phyloP scores from a whole-genome alignment of 371 early-diverging fungal genomes.

The Mortierella sp. region DNA sequence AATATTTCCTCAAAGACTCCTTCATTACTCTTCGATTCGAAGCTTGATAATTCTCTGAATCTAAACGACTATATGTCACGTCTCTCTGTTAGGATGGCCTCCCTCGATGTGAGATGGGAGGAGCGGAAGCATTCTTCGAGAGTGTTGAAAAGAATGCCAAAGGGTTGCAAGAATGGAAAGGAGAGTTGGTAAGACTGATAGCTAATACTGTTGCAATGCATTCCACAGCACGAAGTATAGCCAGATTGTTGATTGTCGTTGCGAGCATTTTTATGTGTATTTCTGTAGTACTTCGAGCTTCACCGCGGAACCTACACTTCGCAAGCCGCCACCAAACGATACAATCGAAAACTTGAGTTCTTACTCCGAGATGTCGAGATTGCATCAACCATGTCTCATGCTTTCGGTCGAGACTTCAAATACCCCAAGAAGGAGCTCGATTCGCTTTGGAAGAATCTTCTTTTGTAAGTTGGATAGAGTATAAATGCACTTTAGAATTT shows the following conservation, averaged over 20 bases:
- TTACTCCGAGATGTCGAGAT: conserved; percentile 90
- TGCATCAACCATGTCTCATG: conserved; percentile 60
- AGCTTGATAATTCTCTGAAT: neutral
- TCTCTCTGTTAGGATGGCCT: conserved; percentile 71
- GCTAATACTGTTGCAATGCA: neutral
- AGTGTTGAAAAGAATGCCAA: conserved; percentile 73
- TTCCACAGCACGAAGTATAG: no score
- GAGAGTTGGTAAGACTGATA: conserved; percentile 81
- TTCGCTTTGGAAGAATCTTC: conserved; percentile 90
- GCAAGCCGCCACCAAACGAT: conserved; percentile 87
- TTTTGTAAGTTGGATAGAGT: conserved; percentile 63
- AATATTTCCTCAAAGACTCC: neutral
- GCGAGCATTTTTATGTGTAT: neutral
- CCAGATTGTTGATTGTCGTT: neutral
- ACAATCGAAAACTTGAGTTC: conserved; percentile 89
- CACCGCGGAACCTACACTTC: conserved; percentile 98
- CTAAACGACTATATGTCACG: neutral
- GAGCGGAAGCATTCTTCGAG: conserved; percentile 86
- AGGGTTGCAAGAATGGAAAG: conserved; percentile 88
- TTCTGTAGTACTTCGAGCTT: conserved; percentile 88
- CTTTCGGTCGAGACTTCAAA: conserved; percentile 36
- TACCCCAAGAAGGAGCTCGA: conserved; percentile 85
- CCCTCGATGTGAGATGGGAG: conserved; percentile 80
- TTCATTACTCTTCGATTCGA: neutral
- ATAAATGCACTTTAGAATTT: neutral